A percentile compares a stretch with the other conserved stretches of the same genome.
Evolutionary conservation across 106 monocot genomes (phyloP).

Genomic region (Platanthera guangdongensis): DNA sequence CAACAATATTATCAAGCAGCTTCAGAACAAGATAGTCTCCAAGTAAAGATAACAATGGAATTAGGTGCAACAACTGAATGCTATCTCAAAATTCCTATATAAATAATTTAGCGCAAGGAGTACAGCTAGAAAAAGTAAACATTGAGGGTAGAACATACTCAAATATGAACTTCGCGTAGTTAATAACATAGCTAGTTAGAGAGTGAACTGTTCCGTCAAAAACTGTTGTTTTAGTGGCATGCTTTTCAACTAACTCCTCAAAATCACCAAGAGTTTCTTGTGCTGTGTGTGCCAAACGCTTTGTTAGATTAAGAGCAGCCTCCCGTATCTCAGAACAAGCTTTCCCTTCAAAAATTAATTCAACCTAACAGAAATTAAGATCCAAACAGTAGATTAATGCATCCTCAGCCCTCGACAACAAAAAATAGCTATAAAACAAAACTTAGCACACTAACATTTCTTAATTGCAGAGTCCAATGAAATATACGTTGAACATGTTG

Average conservation of each 20-base stretch:
- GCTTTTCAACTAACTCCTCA: conserved; percentile 96
- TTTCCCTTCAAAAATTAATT: conserved; percentile 81
- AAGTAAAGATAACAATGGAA: neutral
- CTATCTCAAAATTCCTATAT: neutral
- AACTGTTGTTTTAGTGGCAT: conserved; percentile 80
- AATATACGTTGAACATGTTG: neutral
- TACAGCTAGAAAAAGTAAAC: neutral
- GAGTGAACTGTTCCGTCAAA: conserved; percentile 89
- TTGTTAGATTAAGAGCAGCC: conserved; percentile 54
- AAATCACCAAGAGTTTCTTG: conserved; percentile 91
- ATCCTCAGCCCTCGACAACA: neutral
- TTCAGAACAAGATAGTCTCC: neutral
- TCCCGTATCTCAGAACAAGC: conserved; percentile 64
- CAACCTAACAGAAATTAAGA: conserved; percentile 41
- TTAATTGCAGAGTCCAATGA: neutral
- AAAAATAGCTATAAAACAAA: neutral
- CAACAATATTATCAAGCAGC: neutral
- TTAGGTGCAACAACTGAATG: neutral
- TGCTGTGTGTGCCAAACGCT: conserved; percentile 68
- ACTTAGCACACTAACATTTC: neutral
- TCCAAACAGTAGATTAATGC: neutral
- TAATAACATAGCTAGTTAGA: conserved; percentile 75
- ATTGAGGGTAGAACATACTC: conserved; percentile 22
- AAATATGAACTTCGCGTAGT: conserved; percentile 60
- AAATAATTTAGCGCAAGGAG: neutral